Conservation (phyloP, 768 basidiomycete genomes). For the Piloderma croceum region DNA sequence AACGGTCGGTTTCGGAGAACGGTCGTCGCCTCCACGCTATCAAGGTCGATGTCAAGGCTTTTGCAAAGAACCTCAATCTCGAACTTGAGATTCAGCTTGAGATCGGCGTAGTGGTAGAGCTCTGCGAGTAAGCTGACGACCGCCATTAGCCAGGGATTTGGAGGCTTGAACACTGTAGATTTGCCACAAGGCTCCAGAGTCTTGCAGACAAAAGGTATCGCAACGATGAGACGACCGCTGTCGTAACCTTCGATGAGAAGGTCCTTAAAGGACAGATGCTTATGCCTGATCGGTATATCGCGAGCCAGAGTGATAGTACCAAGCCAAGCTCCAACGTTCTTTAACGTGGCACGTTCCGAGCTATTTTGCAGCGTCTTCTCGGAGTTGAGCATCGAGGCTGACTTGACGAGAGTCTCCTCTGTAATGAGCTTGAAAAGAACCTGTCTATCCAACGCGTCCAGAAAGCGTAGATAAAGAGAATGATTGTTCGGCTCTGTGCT, state of each 20-base stretch:
- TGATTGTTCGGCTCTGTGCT: slow-evolving; percentile 98
- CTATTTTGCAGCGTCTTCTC: slow-evolving; percentile 84
- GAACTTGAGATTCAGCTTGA: slow-evolving; percentile 95
- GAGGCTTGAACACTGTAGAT: slow-evolving; percentile 90
- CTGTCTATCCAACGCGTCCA: slow-evolving; percentile 74
- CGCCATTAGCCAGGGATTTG: slow-evolving; percentile 98
- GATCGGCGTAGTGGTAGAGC: slow-evolving; percentile 94
- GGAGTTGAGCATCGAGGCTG: slow-evolving; percentile 79
- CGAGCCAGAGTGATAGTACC: slow-evolving; percentile 90
- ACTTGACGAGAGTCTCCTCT: slow-evolving; percentile 92
- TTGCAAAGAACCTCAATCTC: slow-evolving; percentile 98
- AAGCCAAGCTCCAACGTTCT: slow-evolving; percentile 94
- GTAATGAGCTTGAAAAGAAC: slow-evolving; percentile 69
- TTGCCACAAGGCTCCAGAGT: slow-evolving; percentile 85
- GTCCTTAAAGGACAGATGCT: slow-evolving; percentile 94
- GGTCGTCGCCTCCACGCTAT: slow-evolving; percentile 75
- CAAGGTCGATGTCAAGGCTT: slow-evolving; percentile 80
- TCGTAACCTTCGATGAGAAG: slow-evolving; percentile 95
- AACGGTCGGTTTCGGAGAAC: slow-evolving; percentile 75
- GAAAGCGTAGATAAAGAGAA: slow-evolving; percentile 86
- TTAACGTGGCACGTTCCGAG: slow-evolving; percentile 79
- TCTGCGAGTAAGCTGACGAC: slow-evolving; percentile 88
- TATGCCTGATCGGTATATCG: slow-evolving; percentile 87
- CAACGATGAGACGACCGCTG: slow-evolving; percentile 82
- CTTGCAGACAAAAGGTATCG: slow-evolving; percentile 98